Base-by-base conservation (phyloP, 2,329 filamentous ascomycete species). In the Penicillium sp. region DNA sequence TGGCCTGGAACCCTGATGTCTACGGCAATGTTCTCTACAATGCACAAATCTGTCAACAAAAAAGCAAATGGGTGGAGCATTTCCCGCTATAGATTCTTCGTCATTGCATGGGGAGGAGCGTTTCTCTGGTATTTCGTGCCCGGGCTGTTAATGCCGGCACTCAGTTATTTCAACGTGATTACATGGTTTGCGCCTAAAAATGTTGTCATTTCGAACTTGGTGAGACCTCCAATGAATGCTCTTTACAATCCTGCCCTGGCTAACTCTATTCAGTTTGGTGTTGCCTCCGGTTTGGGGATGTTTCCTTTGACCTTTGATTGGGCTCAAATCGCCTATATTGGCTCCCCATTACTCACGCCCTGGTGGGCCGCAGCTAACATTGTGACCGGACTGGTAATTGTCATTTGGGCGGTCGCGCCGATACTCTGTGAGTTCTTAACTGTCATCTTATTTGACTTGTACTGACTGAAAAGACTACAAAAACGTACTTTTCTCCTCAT, bases 291-390 rank as follows among this genome's bases (percentile, higher is more conserved):
- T 2, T 78, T 95, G 12, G 89, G 89, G 0, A 72, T 95, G 29
- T 89, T 95, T 54, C 89, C 89, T 0, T 66, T 95, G 61, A 95
- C 89, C 0, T 95, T 95, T 63, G 89, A 95, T 72, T 95, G 89
- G 89, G 87, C 88, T 0, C 89, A 95, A 64, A 85, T 95, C 54
- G 89, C 89, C 0, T 82, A 92, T 63, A 93, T 95, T 59, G 89
- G 89, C 13, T 93, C 88, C 3, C 89, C 87, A 0, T 75, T 95
- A 6, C 77, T 93, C 13, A 89, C 89, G 0, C 89, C 89, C 0
- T 93, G 92, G 68, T 90, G 89, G 88, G 86, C 88, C 34, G 86
- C 88, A 8, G 82, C 91, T 71, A 93, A 93, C 62, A 88, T 93
- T 31, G 81, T 93, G 25, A 87, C 85, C 50, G 89, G 88, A 4